Percentiles rank a stretch among this genome's conserved stretches.
Conservation (phyloP, 805 yeast species). For the Nakazawaea siamensis region DNA sequence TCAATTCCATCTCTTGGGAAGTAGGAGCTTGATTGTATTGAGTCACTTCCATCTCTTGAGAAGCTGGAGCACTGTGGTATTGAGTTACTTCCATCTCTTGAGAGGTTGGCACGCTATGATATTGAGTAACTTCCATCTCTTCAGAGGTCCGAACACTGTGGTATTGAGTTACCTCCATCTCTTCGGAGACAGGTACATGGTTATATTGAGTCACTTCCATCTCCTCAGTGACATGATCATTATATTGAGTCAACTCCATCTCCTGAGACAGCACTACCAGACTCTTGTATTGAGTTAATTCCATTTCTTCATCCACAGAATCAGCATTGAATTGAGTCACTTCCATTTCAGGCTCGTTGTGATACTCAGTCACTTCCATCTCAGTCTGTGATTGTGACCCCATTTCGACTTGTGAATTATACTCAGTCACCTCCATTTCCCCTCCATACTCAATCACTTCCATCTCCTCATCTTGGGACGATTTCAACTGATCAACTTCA, state of each 20-base stretch:
- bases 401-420: too few relatives aligned
- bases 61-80: constrained; percentile 8
- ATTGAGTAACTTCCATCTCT: neutral
- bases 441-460: neutral
- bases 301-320: neutral
- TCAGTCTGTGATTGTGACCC: too few relatives aligned
- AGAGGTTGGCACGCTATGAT: too few relatives aligned
- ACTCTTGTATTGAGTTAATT: neutral
- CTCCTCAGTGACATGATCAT: too few relatives aligned
- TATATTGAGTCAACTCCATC: too few relatives aligned
- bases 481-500: constrained; percentile 11
- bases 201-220: too few relatives aligned
- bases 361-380: constrained; percentile 1
- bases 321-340: constrained; percentile 17
- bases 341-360: constrained; percentile 22
- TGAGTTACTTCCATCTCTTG: too few relatives aligned
- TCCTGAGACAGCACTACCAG: too few relatives aligned
- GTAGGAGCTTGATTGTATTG: too few relatives aligned
- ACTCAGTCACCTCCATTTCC: neutral
- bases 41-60: constrained; percentile 25
- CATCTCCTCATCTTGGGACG: neutral
- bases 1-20: too few relatives aligned
- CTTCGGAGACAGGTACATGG: constrained; percentile 14
- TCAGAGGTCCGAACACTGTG: too few relatives aligned
- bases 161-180: constrained; percentile 23